Evolutionary conservation across 768 basidiomycete species (phyloP).

Genomic region (Phylloporus arenicola): DNA sequence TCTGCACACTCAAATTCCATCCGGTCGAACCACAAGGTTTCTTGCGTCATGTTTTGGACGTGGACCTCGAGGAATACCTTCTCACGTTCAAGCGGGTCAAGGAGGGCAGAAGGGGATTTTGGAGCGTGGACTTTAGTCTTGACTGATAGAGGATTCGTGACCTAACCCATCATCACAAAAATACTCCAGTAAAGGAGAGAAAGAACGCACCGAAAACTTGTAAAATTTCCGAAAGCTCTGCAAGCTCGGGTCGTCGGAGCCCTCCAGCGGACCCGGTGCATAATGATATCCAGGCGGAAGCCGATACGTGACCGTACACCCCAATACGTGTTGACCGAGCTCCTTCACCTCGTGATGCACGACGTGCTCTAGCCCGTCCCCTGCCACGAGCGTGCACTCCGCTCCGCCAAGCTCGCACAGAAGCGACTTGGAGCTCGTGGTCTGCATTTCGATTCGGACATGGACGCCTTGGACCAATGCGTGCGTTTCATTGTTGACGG

Average conservation of each 20-base stretch:
- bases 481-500: constrained; percentile 74
- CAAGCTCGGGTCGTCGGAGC: constrained; percentile 47
- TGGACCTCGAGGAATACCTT: constrained; percentile 91
- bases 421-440: constrained; percentile 57
- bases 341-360: constrained; percentile 92
- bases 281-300: constrained; percentile 54
- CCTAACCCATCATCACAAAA: constrained; percentile 39
- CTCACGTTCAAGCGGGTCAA: constrained; percentile 61
- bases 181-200: neutral
- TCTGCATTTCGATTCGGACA: constrained; percentile 83
- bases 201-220: constrained; percentile 72
- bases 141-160: constrained; percentile 90
- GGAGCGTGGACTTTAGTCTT: constrained; percentile 89
- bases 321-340: constrained; percentile 84
- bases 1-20: constrained; percentile 74
- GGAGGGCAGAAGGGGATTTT: constrained; percentile 63
- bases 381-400: constrained; percentile 42
- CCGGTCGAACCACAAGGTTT: constrained; percentile 73
- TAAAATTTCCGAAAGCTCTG: constrained; percentile 86
- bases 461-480: constrained; percentile 57
- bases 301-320: constrained; percentile 80
- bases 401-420: constrained; percentile 61
- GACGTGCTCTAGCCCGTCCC: constrained; percentile 60
- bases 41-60: constrained; percentile 80
- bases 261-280: constrained; percentile 43